Evolutionary conservation across 2,329 filamentous ascomycete species (phyloP), one percentile per base, ranked within the genome.

Genomic region (Fusarium anthophilum): DNA sequence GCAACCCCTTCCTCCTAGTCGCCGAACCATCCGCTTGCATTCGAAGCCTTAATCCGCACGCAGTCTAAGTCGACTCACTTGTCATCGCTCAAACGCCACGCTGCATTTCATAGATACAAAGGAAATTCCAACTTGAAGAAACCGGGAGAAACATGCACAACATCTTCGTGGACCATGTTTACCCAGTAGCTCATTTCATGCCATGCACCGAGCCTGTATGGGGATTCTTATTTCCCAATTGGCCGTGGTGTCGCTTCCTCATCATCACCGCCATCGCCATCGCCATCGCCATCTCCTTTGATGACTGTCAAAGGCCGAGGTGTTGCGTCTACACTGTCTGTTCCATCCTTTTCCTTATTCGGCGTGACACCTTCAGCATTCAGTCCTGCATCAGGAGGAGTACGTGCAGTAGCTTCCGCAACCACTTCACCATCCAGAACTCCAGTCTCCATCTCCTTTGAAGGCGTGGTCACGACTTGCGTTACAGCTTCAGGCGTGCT

Each of bases 401-500:
- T 80, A 53, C 67, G 73, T 28, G 72, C 66, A 30, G 71, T 60
- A 17, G 58, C 63, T 44, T 56, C 30, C 22, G 58, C 62, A 50
- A 57, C 32, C 17, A 57, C 38, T 35, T 73, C 70, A 30, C 66
- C 68, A 24, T 75, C 76, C 30, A 83, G 70, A 14, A 80, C 58
- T 18, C 80, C 81, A 57, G 78, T 76, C 70, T 77, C 79, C 63
- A 81, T 70, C 66, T 87, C 86, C 47, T 83, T 83, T 5, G 82
- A 85, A 3, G 88, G 87, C 22, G 86, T 89, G 14, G 85, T 87
- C 48, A 79, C 81, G 18, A 87, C 84, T 77, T 88, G 86, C 8
- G 87, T 88, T n/a, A 84, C 81, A n/a, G 86, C 84, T 72, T 88
- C 88, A 2, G 85, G 81, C 20, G 85, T 85, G 74, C 83, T 86